These are phyloP conservation scores for Aspergillus amoenus DNA, from an alignment of 2,329 filamentous ascomycete genomes.

Conservation along the genomic window DNA sequence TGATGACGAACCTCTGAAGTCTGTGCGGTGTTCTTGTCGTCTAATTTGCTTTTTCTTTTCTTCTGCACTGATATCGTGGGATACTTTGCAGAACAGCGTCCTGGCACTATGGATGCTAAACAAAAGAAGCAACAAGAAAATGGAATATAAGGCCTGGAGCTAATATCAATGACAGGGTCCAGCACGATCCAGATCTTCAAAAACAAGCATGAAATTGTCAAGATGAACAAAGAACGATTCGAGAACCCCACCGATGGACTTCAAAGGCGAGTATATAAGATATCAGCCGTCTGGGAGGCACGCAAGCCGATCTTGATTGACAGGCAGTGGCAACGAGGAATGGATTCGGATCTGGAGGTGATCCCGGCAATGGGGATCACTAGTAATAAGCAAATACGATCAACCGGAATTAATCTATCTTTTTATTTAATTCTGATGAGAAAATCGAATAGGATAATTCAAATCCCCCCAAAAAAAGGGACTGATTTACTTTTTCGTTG, in stretches of 20 bases:
- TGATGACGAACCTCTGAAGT: not conserved
- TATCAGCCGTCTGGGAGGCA: not conserved
- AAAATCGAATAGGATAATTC: slow-evolving; percentile 3
- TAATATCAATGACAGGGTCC: slow-evolving; percentile 11
- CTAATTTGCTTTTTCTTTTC: slow-evolving; percentile 8
- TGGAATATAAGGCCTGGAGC: slow-evolving; percentile 13
- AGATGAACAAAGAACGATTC: slow-evolving; percentile 3
- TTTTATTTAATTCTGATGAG: slow-evolving; percentile 6
- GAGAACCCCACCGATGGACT: slow-evolving; percentile 3
- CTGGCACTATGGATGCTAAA: not conserved
- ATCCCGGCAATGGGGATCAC: slow-evolving; percentile 17
- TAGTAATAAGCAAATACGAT: slow-evolving; percentile 18
- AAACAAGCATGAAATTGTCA: slow-evolving; percentile 14
- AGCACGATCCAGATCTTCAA: slow-evolving; percentile 14
- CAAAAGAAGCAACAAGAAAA: slow-evolving; percentile 20
- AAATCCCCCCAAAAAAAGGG: not conserved
- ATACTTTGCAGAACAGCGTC: slow-evolving; percentile 1
- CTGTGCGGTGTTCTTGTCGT: not conserved
- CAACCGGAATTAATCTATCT: slow-evolving; percentile 6
- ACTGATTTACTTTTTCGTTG: slow-evolving; percentile 13
- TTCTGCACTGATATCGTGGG: not conserved
- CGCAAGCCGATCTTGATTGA: slow-evolving; percentile 5
- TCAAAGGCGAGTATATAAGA: slow-evolving; percentile 13
- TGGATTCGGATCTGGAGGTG: slow-evolving; percentile 12
- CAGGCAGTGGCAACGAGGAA: slow-evolving; percentile 12